These are phyloP conservation scores for Tanozyma kutaoensis DNA, from an alignment of 805 yeast genomes.

Conservation along the genomic window DNA sequence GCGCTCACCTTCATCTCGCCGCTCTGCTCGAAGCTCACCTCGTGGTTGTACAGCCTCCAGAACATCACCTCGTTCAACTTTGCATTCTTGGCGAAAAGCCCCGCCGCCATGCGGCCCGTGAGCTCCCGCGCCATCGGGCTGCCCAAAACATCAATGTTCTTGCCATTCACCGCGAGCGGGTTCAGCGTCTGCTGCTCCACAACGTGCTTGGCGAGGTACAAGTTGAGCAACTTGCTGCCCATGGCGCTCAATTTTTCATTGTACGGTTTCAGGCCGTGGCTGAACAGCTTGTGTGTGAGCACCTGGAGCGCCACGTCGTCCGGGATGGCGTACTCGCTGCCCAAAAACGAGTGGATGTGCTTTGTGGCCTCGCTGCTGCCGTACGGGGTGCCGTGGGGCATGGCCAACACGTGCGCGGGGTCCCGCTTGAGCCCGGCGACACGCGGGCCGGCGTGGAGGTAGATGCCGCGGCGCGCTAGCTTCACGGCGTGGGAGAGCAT, in stretches of 20 bases:
- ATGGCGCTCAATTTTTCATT: constrained; percentile 72
- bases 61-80: constrained; percentile 43
- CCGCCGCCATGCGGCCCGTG: constrained; percentile 35
- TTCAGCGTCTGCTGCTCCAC: constrained; percentile 14
- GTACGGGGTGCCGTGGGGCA: constrained; percentile 29
- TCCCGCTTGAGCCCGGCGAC: constrained; percentile 63
- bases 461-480: constrained; percentile 18
- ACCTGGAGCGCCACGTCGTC: constrained; percentile 62
- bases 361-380: constrained; percentile 35
- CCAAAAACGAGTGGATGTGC: constrained; percentile 34
- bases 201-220: constrained; percentile 30
- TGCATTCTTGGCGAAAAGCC: constrained; percentile 27
- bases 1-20: constrained; percentile 46
- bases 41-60: constrained; percentile 49
- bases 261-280: constrained; percentile 80
- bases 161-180: constrained; percentile 27
- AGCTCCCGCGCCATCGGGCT: constrained; percentile 37
- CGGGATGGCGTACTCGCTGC: constrained; percentile 36
- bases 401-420: constrained; percentile 36
- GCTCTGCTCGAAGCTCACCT: constrained; percentile 29
- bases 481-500: too few relatives aligned
- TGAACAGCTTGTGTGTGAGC: constrained; percentile 88
- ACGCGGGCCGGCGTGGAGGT: constrained; percentile 37
- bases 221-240: constrained; percentile 52
- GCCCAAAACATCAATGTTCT: constrained; percentile 50